These are phyloP conservation scores for Scheffersomyces quercinus DNA, from an alignment of 1,139 yeast genomes.

Conservation along the genomic window DNA sequence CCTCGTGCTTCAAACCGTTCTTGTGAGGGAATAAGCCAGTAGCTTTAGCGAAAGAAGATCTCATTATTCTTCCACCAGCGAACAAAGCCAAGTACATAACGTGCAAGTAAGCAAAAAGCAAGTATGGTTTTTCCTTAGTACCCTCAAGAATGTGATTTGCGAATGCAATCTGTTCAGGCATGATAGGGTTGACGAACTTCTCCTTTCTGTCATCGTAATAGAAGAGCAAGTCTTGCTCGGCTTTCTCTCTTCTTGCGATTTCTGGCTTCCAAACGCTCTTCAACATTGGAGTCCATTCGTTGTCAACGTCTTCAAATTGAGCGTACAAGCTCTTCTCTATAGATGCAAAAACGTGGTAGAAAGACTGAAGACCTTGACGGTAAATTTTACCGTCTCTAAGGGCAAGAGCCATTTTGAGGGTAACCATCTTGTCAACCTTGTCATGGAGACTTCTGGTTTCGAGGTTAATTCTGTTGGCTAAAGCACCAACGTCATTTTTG, in stretches of 20 bases:
- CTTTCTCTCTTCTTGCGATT: conserved; percentile 59
- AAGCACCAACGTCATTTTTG: conserved; percentile 74
- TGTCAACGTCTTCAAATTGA: conserved; percentile 44
- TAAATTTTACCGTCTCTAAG: conserved; percentile 72
- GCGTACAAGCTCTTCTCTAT: conserved; percentile 58
- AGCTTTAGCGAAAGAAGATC: conserved; percentile 65
- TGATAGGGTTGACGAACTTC: conserved; percentile 57
- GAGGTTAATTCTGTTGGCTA: conserved; percentile 75
- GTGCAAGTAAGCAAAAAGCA: conserved; percentile 80
- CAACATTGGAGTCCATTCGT: conserved; percentile 46
- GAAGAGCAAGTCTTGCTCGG: conserved; percentile 65
- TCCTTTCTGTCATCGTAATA: conserved; percentile 58
- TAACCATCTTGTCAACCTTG: conserved; percentile 67
- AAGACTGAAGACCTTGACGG: conserved; percentile 79
- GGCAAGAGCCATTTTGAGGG: conserved; percentile 72
- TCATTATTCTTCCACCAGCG: conserved; percentile 81
- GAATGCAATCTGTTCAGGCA: conserved; percentile 63
- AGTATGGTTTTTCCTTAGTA: conserved; percentile 63
- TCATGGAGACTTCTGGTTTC: conserved; percentile 69
- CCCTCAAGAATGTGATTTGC: conserved; percentile 57
- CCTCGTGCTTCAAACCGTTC: conserved; percentile 61
- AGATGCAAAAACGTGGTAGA: conserved; percentile 71
- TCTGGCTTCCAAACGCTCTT: conserved; percentile 69
- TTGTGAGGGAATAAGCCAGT: conserved; percentile 76
- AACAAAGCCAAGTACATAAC: conserved; percentile 83